Percentiles rank a stretch among this genome's conserved stretches.
Conservation (phyloP, 176 grass and related monocot species). For the Paspalum notatum region DNA sequence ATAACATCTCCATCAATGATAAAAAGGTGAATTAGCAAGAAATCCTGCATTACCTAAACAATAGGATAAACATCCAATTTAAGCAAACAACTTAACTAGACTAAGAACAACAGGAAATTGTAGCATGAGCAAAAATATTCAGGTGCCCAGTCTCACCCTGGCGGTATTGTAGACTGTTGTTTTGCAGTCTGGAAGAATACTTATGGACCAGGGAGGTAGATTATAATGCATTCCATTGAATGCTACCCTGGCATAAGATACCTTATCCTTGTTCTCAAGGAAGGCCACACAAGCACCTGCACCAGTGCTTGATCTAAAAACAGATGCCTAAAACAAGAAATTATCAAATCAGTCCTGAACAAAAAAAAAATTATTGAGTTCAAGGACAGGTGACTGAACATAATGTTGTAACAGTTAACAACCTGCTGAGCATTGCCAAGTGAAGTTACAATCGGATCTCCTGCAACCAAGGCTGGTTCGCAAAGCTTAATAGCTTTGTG, state of each 20-base stretch:
- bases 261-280: slow-evolving; percentile 80
- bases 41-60: slow-evolving; percentile 22
- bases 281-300: slow-evolving; percentile 81
- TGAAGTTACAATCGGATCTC: slow-evolving; percentile 73
- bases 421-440: slow-evolving; percentile 85
- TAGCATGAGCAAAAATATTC: slow-evolving; percentile 6
- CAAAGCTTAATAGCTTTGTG: slow-evolving; percentile 95
- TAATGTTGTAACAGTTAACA: slow-evolving; percentile 14
- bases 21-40: background rate
- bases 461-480: slow-evolving; percentile 77
- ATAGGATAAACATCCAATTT: slow-evolving; percentile 3
- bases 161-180: slow-evolving; percentile 94
- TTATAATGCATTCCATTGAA: slow-evolving; percentile 92
- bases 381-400: slow-evolving; percentile 2
- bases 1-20: slow-evolving; percentile 13
- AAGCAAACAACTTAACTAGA: slow-evolving; percentile 28
- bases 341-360: slow-evolving; percentile 42
- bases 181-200: slow-evolving; percentile 95
- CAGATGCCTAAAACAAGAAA: slow-evolving; percentile 65
- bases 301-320: slow-evolving; percentile 69
- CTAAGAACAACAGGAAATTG: background rate
- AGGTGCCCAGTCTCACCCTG: slow-evolving; percentile 61
- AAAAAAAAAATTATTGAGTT: slow-evolving; percentile 25
- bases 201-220: slow-evolving; percentile 96
- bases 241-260: slow-evolving; percentile 72